phyloP scores from a whole-genome alignment of 352 stramenopile genomes.

The Pythium brachiatum region DNA sequence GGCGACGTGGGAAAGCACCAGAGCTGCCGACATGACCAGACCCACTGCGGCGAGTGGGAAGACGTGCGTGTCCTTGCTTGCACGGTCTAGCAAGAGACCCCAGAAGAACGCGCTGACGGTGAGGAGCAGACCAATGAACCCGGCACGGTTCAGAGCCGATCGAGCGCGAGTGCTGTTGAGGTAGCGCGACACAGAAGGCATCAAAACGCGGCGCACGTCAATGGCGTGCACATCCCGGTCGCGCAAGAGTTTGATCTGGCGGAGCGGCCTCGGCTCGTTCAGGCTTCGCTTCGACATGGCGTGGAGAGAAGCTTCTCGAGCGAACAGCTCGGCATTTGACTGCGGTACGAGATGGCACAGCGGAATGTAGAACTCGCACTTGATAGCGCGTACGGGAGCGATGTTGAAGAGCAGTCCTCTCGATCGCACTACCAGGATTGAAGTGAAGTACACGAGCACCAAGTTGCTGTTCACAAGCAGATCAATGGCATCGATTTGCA shows the following conservation, averaged over 20 bases:
- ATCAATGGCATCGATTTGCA: conserved; percentile 5
- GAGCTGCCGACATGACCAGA: neutral
- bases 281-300: neutral
- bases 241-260: no score
- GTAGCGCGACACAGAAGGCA: no score
- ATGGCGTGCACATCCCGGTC: no score
- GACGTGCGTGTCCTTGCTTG: neutral
- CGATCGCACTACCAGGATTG: neutral
- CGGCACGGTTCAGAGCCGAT: no score
- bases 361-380: conserved; percentile 7
- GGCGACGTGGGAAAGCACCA: neutral
- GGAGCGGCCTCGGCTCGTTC: no score
- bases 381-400: neutral
- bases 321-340: neutral
- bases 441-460: conserved; percentile 11
- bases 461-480: conserved; percentile 7
- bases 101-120: neutral
- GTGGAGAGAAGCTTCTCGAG: neutral
- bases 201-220: no score
- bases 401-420: neutral
- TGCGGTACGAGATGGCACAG: conserved; percentile 7
- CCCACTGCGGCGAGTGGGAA: neutral
- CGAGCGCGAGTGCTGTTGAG: no score
- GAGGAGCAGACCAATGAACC: neutral
- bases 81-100: neutral